Conservation (phyloP, 2,329 filamentous ascomycete species). For the Tolypocladium ophioglossoides region DNA sequence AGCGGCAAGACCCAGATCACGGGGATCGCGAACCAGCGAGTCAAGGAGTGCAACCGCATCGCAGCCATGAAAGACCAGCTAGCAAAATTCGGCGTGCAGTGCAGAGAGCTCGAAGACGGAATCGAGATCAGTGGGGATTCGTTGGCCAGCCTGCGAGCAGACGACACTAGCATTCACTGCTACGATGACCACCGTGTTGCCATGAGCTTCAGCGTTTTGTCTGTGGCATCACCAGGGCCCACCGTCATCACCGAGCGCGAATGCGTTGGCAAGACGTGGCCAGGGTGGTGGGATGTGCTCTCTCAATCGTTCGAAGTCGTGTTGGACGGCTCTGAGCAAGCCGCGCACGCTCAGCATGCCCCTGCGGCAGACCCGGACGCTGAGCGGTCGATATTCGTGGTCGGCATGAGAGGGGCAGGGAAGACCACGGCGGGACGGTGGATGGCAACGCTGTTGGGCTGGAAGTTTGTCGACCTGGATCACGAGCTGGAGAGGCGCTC, state of each 20-base stretch:
- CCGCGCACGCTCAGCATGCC: conserved; percentile 6
- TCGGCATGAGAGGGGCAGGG: conserved; percentile 94
- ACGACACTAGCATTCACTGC: conserved; percentile 66
- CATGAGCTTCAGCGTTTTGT: conserved; percentile 94
- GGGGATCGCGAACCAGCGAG: conserved; percentile 93
- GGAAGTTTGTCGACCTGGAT: conserved; percentile 79
- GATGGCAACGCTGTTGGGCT: conserved; percentile 65
- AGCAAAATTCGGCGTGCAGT: conserved; percentile 82
- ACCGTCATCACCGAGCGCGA: conserved; percentile 80
- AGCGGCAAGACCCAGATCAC: conserved; percentile 75
- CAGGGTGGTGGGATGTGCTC: conserved; percentile 93
- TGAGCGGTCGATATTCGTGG: conserved; percentile 74
- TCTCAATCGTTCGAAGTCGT: conserved; percentile 65
- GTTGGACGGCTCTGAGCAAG: conserved; percentile 64
- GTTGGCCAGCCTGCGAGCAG: conserved; percentile 36
- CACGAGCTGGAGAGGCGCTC: conserved; percentile 68
- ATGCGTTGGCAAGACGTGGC: conserved; percentile 96
- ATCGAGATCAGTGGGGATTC: conserved; percentile 58
- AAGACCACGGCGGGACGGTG: conserved; percentile 90
- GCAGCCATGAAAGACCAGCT: conserved; percentile 91
- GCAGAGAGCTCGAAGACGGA: conserved; percentile 86
- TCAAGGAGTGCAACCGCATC: conserved; percentile 97
- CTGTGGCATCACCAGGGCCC: conserved; percentile 57
- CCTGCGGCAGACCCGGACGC: conserved; percentile 5
- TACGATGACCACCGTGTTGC: conserved; percentile 97